A percentile compares a stretch with the other conserved stretches of the same genome.
Conservation (phyloP, 129 eudicot genomes). For the Rutidosis leptorrhynchoides region DNA sequence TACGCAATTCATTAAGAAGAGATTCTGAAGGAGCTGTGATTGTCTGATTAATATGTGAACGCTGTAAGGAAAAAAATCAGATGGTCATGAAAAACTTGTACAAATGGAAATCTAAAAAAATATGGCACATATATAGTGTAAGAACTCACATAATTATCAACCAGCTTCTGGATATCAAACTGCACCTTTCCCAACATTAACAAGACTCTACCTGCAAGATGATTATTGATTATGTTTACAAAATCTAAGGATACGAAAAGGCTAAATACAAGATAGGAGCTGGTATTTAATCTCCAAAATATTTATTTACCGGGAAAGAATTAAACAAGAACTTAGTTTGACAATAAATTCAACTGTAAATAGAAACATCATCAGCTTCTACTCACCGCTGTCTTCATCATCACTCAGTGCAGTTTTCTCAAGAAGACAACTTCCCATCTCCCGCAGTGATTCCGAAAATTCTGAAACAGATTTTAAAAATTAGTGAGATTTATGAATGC, state of each 20-base stretch:
- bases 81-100: conserved; percentile 19
- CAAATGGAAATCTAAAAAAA: not conserved
- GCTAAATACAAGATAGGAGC: not conserved
- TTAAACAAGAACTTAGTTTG: conserved; percentile 3
- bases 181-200: conserved; percentile 86
- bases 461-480: conserved; percentile 45
- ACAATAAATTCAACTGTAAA: conserved; percentile 11
- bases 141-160: conserved; percentile 72
- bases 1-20: conserved; percentile 76
- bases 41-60: conserved; percentile 75
- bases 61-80: conserved; percentile 49
- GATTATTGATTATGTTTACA: not conserved
- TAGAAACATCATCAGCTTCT: conserved; percentile 17
- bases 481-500: conserved; percentile 19
- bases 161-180: conserved; percentile 74
- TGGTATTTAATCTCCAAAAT: conserved; percentile 9
- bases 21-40: conserved; percentile 91
- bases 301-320: not conserved
- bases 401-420: conserved; percentile 79
- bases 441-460: conserved; percentile 82
- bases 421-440: conserved; percentile 93
- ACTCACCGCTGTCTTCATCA: conserved; percentile 90
- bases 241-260: conserved; percentile 10
- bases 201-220: conserved; percentile 72
- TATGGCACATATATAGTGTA: conserved; percentile 9